These are phyloP conservation scores for Cyphellophora europaea DNA, from an alignment of 2,329 filamentous ascomycete genomes.

Conservation along the genomic window DNA sequence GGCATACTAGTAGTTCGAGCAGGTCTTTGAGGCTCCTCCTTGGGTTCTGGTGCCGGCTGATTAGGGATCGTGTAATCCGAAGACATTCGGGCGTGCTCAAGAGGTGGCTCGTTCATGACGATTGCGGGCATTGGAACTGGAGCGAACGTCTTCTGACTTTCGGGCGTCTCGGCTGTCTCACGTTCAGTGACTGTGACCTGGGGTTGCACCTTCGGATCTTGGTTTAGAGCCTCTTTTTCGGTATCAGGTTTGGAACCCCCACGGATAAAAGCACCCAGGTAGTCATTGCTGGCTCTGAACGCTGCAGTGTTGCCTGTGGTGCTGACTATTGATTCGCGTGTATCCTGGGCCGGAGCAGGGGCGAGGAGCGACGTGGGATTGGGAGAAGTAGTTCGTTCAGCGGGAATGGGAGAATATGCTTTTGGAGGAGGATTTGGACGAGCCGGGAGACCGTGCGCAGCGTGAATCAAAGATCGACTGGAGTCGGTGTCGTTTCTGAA, in stretches of 20 bases:
- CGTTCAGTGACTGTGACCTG: constrained; percentile 12
- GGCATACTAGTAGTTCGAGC: neutral
- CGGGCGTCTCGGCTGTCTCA: constrained; percentile 2
- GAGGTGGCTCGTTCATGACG: constrained; percentile 9
- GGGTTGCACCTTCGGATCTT: constrained; percentile 1
- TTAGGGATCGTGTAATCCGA: too few relatives aligned
- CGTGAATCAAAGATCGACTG: constrained; percentile 3
- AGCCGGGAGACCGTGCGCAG: neutral
- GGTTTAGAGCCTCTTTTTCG: constrained; percentile 9
- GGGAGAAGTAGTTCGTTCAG: constrained; percentile 3
- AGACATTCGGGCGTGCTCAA: neutral
- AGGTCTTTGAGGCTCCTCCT: neutral
- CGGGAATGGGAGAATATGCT: neutral
- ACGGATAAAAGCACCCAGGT: constrained; percentile 29
- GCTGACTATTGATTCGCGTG: constrained; percentile 16
- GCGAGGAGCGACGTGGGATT: constrained; percentile 10
- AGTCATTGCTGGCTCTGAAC: constrained; percentile 28
- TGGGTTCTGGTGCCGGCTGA: neutral
- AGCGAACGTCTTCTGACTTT: neutral
- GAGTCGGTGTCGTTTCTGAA: constrained; percentile 2
- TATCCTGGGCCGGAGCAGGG: constrained; percentile 6
- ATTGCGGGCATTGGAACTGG: constrained; percentile 11
- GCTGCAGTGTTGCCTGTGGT: constrained; percentile 22
- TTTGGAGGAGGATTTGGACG: neutral
- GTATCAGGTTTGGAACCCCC: constrained; percentile 10